Conservation (phyloP, 2,329 filamentous ascomycete genomes). For the Diatrype stigma region DNA sequence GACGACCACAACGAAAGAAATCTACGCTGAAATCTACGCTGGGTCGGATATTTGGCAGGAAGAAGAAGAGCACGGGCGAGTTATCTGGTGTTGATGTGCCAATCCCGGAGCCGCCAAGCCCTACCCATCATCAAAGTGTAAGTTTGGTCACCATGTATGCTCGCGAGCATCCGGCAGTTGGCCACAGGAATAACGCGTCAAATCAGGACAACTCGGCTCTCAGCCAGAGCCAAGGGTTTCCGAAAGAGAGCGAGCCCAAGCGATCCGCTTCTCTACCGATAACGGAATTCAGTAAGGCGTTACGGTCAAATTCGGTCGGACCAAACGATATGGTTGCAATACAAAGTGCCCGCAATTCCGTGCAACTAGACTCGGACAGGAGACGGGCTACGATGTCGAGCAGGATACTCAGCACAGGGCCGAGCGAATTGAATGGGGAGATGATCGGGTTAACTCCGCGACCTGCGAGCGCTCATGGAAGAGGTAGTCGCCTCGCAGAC, state of each 20-base stretch:
- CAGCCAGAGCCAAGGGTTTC: slow-evolving; percentile 26
- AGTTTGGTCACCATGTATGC: slow-evolving; percentile 24
- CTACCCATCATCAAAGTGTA: slow-evolving; percentile 46
- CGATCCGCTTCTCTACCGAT: slow-evolving; percentile 57
- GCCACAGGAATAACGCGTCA: slow-evolving; percentile 1
- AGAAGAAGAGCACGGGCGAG: slow-evolving; percentile 42
- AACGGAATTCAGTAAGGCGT: slow-evolving; percentile 55
- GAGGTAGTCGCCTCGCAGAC: slow-evolving; percentile 35
- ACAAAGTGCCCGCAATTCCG: slow-evolving; percentile 50
- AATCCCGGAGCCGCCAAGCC: slow-evolving; percentile 20
- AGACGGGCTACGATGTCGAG: slow-evolving; percentile 40
- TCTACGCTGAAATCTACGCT: slow-evolving; percentile 54
- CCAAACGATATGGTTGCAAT: slow-evolving; percentile 51
- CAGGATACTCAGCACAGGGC: slow-evolving; percentile 34
- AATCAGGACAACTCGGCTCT: slow-evolving; percentile 36
- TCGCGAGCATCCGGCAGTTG: not conserved
- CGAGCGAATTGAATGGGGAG: slow-evolving; percentile 36
- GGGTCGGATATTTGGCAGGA: slow-evolving; percentile 55
- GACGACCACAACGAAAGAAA: slow-evolving; percentile 49
- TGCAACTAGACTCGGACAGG: slow-evolving; percentile 41
- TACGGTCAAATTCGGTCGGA: slow-evolving; percentile 59
- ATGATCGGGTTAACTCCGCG: slow-evolving; percentile 55
- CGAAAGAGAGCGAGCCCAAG: slow-evolving; percentile 39
- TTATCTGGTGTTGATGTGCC: slow-evolving; percentile 24
- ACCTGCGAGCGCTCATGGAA: slow-evolving; percentile 56